Evolutionary conservation across 768 basidiomycete genomes (phyloP).

Genomic region (Russula lepida): DNA sequence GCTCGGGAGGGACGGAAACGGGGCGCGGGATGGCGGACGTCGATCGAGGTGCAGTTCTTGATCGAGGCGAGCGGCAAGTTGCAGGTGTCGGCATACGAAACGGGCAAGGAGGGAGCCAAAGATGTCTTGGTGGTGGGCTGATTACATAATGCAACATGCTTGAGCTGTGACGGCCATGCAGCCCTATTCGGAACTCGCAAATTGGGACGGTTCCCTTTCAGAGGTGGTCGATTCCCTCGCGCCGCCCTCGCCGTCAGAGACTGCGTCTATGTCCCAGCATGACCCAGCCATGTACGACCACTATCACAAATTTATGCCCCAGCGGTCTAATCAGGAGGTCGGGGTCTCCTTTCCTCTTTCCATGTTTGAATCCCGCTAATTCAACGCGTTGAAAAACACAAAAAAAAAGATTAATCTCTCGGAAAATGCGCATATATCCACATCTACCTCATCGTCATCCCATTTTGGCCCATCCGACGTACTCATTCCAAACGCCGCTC

Average conservation of each 20-base stretch:
- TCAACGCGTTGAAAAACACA: neutral
- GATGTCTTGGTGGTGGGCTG: constrained; percentile 6
- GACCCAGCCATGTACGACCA: neutral
- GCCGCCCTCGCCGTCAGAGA: neutral
- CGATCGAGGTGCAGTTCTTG: constrained; percentile 39
- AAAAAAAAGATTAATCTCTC: neutral
- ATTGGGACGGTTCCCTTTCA: constrained; percentile 14
- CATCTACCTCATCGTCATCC: neutral
- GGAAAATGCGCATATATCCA: neutral
- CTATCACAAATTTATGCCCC: neutral
- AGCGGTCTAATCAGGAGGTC: neutral
- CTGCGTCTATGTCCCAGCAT: neutral
- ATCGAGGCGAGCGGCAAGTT: constrained; percentile 31
- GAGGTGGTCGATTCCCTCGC: neutral
- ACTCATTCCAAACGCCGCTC: neutral
- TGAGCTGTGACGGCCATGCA: constrained; percentile 1
- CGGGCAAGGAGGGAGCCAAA: constrained; percentile 25
- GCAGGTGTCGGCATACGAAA: constrained; percentile 34
- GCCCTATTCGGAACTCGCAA: constrained; percentile 15
- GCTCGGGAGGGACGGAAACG: constrained; percentile 34
- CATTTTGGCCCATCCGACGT: neutral
- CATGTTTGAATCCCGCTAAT: neutral
- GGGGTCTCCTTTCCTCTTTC: too few species aligned
- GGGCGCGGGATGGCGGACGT: constrained; percentile 43
- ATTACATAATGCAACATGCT: constrained; percentile 10